Conservation (phyloP, 2,329 filamentous ascomycete genomes). For the Diaporthe ampelina region DNA sequence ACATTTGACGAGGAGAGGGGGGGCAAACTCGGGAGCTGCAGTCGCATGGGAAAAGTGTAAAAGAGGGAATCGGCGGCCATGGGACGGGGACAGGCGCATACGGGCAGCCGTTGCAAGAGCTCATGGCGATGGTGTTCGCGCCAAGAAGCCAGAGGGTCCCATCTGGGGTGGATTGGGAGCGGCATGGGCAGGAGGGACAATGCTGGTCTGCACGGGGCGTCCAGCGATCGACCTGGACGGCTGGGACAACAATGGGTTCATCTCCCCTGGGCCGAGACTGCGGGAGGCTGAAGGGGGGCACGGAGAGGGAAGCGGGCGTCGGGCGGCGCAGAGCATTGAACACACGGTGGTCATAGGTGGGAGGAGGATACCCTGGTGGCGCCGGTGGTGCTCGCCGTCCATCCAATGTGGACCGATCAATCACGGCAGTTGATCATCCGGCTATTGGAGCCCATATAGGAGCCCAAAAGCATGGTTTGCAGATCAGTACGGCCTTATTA, state of each 20-base stretch:
- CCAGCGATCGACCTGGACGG: constrained; percentile 24
- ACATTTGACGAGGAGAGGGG: constrained; percentile 34
- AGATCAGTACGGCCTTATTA: neutral
- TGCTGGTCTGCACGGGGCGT: neutral
- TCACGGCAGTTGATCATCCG: constrained; percentile 41
- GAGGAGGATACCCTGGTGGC: constrained; percentile 4
- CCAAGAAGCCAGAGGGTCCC: constrained; percentile 19
- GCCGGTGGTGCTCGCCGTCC: constrained; percentile 7
- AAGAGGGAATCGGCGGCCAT: neutral
- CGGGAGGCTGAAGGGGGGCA: neutral
- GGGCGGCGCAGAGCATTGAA: constrained; percentile 11
- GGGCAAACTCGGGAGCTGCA: constrained; percentile 36
- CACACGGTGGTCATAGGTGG: constrained; percentile 22
- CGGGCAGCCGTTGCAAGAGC: constrained; percentile 13
- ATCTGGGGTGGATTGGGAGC: constrained; percentile 22
- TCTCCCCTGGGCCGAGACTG: constrained; percentile 16
- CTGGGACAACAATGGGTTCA: neutral
- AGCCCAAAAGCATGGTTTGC: constrained; percentile 25
- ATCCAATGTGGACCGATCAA: constrained; percentile 37
- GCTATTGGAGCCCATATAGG: constrained; percentile 30
- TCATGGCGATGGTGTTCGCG: constrained; percentile 21
- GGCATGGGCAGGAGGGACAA: neutral
- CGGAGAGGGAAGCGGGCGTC: neutral
- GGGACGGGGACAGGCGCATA: constrained; percentile 4
- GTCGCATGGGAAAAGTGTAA: constrained; percentile 23